phyloP scores from a whole-genome alignment of 202 grass and related monocot species.

The Schoenoplectus tabernaemontani region DNA sequence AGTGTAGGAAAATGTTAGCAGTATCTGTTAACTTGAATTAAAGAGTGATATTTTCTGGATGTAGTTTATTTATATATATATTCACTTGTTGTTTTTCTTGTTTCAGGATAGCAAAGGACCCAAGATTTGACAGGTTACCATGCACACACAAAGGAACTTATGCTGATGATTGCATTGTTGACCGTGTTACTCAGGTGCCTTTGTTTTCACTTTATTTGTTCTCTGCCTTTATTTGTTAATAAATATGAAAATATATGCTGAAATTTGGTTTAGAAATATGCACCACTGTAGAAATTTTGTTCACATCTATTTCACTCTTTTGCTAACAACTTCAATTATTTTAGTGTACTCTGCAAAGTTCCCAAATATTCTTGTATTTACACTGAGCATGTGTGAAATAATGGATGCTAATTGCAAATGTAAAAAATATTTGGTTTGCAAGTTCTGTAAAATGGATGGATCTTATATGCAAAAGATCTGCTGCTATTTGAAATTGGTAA shows the following conservation, averaged over 20 bases:
- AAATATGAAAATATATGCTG: background rate
- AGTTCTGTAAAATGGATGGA: background rate
- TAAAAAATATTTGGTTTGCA: background rate
- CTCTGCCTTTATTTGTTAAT: background rate
- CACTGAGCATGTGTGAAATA: background rate
- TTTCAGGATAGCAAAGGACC: slow-evolving; percentile 86
- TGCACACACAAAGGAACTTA: slow-evolving; percentile 97
- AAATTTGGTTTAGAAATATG: background rate
- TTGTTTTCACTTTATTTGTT: background rate
- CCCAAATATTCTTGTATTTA: background rate
- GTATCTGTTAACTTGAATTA: background rate
- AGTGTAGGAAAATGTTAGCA: background rate
- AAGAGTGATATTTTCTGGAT: background rate
- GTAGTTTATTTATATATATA: background rate
- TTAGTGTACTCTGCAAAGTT: background rate
- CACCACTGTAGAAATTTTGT: background rate
- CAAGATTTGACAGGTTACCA: slow-evolving; percentile 83
- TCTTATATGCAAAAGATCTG: background rate
- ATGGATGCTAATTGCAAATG: background rate
- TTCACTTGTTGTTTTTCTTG: background rate
- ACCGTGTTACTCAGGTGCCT: slow-evolving; percentile 78
- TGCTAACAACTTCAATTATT: background rate
- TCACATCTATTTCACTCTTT: background rate
- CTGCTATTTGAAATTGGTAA: background rate
- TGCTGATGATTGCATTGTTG: slow-evolving; percentile 91